Conservation (phyloP, 2,329 filamentous ascomycete species). For the Xylaria sp. region DNA sequence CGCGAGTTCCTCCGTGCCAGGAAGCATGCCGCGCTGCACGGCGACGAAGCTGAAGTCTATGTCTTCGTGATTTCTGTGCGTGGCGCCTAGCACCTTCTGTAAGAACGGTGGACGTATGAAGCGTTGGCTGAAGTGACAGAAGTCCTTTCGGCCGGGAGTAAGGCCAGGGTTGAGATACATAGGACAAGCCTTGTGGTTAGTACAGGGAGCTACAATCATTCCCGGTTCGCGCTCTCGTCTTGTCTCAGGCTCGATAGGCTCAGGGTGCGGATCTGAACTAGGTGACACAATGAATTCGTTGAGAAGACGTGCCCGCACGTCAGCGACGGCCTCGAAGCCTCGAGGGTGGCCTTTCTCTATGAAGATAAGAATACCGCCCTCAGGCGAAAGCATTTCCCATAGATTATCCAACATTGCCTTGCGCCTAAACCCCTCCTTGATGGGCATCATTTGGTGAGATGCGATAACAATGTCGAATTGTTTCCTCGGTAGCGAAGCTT, state of each 20-base stretch:
- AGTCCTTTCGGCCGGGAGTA: slow-evolving; percentile 82
- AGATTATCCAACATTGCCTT: slow-evolving; percentile 86
- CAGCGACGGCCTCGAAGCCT: slow-evolving; percentile 92
- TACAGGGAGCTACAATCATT: slow-evolving; percentile 80
- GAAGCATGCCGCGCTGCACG: slow-evolving; percentile 78
- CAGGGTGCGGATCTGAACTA: slow-evolving; percentile 49
- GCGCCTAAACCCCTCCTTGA: slow-evolving; percentile 80
- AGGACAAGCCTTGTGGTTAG: slow-evolving; percentile 87
- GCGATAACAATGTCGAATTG: slow-evolving; percentile 91
- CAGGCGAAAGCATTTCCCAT: slow-evolving; percentile 85
- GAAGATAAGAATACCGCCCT: slow-evolving; percentile 87
- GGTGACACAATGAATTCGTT: slow-evolving; percentile 68
- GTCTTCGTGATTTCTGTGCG: slow-evolving; percentile 85
- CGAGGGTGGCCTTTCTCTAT: slow-evolving; percentile 91
- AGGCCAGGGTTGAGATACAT: slow-evolving; percentile 83
- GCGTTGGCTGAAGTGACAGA: slow-evolving; percentile 89
- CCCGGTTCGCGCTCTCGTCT: slow-evolving; percentile 65
- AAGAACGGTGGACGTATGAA: slow-evolving; percentile 87
- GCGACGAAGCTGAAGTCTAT: slow-evolving; percentile 90
- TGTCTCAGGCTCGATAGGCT: slow-evolving; percentile 55
- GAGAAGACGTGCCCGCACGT: slow-evolving; percentile 82
- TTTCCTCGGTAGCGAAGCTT: slow-evolving; percentile 72
- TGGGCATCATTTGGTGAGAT: slow-evolving; percentile 81
- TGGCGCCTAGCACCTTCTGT: slow-evolving; percentile 76
- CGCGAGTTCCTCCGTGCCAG: slow-evolving; percentile 33